Percentiles rank a stretch among this genome's conserved stretches.
Conservation (phyloP, 2,329 filamentous ascomycete genomes). For the Clathrospora elynae region DNA sequence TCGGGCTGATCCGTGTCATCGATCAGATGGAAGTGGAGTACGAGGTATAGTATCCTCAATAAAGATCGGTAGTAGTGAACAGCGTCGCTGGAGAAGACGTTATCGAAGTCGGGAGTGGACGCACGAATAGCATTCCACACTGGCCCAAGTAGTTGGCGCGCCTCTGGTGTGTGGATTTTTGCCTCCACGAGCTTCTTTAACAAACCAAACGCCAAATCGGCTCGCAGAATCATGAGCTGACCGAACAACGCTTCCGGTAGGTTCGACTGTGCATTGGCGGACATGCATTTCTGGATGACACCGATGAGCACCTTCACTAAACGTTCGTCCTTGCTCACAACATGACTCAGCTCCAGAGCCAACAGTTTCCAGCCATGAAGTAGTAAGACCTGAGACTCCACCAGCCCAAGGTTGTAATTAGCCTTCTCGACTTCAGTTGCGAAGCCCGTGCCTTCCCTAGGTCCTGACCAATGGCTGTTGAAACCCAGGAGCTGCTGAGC, state of each 20-base stretch:
- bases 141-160: constrained; percentile 60
- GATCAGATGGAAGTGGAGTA: constrained; percentile 67
- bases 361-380: constrained; percentile 90
- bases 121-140: constrained; percentile 66
- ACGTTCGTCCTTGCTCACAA: constrained; percentile 58
- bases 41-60: constrained; percentile 82
- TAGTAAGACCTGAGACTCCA: constrained; percentile 87
- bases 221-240: constrained; percentile 74
- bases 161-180: constrained; percentile 56
- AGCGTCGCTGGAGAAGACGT: constrained; percentile 61
- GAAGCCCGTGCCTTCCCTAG: constrained; percentile 69
- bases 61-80: constrained; percentile 80
- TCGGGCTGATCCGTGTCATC: constrained; percentile 41
- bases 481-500: constrained; percentile 77
- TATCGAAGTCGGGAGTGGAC: constrained; percentile 63
- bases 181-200: constrained; percentile 75
- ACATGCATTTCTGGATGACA: constrained; percentile 77
- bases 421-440: constrained; percentile 80
- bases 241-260: constrained; percentile 82
- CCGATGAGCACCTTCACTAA: constrained; percentile 73
- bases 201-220: constrained; percentile 80
- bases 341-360: constrained; percentile 79
- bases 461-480: constrained; percentile 73
- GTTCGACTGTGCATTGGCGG: constrained; percentile 73
- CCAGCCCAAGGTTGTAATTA: constrained; percentile 87